Base-by-base conservation (phyloP, 2,329 filamentous ascomycete species). In the Aspergillus neoniger region DNA sequence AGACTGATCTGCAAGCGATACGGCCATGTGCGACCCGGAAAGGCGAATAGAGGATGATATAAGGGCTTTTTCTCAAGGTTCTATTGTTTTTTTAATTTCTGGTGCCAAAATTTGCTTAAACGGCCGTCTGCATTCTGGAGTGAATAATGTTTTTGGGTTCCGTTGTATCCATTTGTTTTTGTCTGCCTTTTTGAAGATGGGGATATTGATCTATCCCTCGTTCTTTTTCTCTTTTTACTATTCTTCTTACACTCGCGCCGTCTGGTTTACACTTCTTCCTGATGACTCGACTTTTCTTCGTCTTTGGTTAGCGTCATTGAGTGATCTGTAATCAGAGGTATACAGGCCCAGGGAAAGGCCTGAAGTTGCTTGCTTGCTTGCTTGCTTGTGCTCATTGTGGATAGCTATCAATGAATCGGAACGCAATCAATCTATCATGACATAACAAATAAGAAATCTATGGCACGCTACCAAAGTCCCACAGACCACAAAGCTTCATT, bases 1-100 rank as follows among this genome's bases (percentile, higher is more conserved):
- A 69, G 66, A 69, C 65, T 63, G 62, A 56, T 57, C 55, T 59
- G 62, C 61, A 52, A 65, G 59, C 55, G 59, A 63, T 58, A 55
- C 50, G 25, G 55, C 51, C 47, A 30, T 30, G n/a, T 49, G 59
- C 58, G 58, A 63, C 43, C 55, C 50, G 56, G 41, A 59, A 59
- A 61, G 65, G 62, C 56, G 56, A 60, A 66, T 68, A 69, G 65
- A 65, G 63, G 65, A 65, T 62, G 64, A 51, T 60, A 58, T 38
- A 41, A 54, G 32, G 23, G 23, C 15, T 23, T 56, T 43, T 47
- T 44, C 25, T 59, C 39, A 15, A 9, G 41, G 48, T 55, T 60
- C 58, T 53, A 48, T 58, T 59, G 56, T 61, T 56, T 23, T 23
- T 23, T 52, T 30, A 12, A n/a, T 21, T 41, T 23, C 60, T 14